Percentiles rank a stretch among this genome's conserved stretches.
These are phyloP conservation scores for Xylaria sp. DNA, from an alignment of 2,329 filamentous ascomycete species.

Conservation along the genomic window DNA sequence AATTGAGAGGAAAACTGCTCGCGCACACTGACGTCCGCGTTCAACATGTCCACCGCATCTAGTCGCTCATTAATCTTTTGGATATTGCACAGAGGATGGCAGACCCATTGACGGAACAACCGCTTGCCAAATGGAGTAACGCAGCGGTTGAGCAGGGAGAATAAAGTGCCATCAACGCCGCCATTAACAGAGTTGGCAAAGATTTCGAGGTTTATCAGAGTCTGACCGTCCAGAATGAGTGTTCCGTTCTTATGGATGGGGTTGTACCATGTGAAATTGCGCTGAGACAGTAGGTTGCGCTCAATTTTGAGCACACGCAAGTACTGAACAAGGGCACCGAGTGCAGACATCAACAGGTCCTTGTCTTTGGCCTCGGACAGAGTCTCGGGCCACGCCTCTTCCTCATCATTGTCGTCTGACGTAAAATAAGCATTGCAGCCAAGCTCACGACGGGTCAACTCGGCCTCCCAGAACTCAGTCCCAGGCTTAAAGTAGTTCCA, in stretches of 20 bases:
- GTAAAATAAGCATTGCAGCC: constrained; percentile 83
- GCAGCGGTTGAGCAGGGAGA: constrained; percentile 89
- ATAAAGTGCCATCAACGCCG: constrained; percentile 84
- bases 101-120: constrained; percentile 96
- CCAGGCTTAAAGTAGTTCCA: constrained; percentile 93
- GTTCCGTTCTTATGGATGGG: constrained; percentile 92
- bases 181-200: constrained; percentile 95
- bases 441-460: constrained; percentile 83
- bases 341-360: constrained; percentile 86
- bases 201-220: constrained; percentile 96
- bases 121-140: constrained; percentile 97
- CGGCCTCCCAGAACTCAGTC: constrained; percentile 90
- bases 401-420: constrained; percentile 59
- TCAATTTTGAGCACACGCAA: constrained; percentile 89
- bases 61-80: constrained; percentile 90
- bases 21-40: constrained; percentile 80
- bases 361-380: constrained; percentile 79
- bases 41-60: constrained; percentile 90
- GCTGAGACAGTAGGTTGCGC: constrained; percentile 83
- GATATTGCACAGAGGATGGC: constrained; percentile 89
- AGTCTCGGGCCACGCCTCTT: constrained; percentile 77
- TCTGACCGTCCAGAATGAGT: constrained; percentile 92
- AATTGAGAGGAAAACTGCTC: constrained; percentile 91
- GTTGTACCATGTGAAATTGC: constrained; percentile 91
- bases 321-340: constrained; percentile 90